Evolutionary conservation across 2,329 filamentous ascomycete species (phyloP), one percentile per base, ranked within the genome.

Genomic region (Cordyceps militaris): DNA sequence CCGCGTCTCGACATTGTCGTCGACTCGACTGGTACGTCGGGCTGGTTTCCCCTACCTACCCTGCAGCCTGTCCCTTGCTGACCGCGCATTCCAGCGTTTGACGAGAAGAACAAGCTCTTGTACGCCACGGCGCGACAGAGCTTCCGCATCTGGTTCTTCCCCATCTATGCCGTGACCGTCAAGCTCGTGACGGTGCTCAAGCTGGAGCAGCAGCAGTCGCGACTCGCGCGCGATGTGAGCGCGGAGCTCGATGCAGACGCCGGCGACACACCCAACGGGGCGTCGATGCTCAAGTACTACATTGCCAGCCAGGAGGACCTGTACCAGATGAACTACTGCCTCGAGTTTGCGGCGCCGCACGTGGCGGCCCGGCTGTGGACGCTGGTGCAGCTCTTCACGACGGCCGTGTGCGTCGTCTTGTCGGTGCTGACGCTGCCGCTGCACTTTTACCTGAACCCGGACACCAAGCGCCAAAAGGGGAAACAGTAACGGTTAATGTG

Each of bases 291-390:
- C 7, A 43, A 38, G 14, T 94, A 91, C 73, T 88, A 86, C 67
- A 92, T 96, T 61, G 71, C 77, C 7, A 80, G 78, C 19, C 91
- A 96, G 68, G 85, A 95, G 63, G 91, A 96, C 67, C 73, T 92
- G 8, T 96, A 96, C 66, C 89, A 93, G 65, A 77, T 84, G 1
- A 86, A 84, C 50, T 87, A 96, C 63, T 86, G 86, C 61, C 74
- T 93, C 60, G 86, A 86, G 64, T 94, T 95, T 66, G 64, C 92
- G 19, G 65, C 81, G 16, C 84, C 87, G 11, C 79, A 81, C 0
- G 71, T 86, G 0, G 84, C 82, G 0, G 71, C 76, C 8, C 66
- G 81, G 24, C 70, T 91, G 1, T 76, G 81, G 70, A 61, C 78
- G 3, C 10, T 65, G 0, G 87, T 81, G 79, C 87, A 91, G 67